A percentile compares a stretch with the other conserved stretches of the same genome.
Evolutionary conservation across 2,329 filamentous ascomycete species (phyloP).

Genomic region (Parastagonospora nodorum): DNA sequence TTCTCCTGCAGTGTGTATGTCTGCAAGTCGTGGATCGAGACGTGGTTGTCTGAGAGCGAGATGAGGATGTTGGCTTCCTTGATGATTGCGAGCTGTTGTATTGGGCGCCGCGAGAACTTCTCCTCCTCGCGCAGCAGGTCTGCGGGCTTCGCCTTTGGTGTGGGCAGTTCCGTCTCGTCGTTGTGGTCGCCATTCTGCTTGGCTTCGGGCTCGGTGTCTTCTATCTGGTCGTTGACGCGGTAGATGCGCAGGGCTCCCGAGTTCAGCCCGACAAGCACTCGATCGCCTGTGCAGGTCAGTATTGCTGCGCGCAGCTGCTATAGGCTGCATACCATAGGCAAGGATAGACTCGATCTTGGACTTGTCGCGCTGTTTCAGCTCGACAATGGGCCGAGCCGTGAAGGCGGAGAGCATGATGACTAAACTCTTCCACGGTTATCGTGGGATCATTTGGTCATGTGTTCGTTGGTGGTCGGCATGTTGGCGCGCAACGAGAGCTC

Average conservation of each 20-base stretch:
- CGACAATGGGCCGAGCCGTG: slow-evolving; percentile 92
- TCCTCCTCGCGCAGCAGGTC: slow-evolving; percentile 91
- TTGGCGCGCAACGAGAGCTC: slow-evolving; percentile 22
- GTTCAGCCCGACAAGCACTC: slow-evolving; percentile 88
- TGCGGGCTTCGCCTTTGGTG: slow-evolving; percentile 58
- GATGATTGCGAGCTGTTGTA: slow-evolving; percentile 93
- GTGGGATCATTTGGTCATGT: slow-evolving; percentile 14
- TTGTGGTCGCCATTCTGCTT: slow-evolving; percentile 35
- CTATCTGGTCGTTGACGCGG: slow-evolving; percentile 74
- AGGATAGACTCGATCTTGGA: slow-evolving; percentile 96
- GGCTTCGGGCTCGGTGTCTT: slow-evolving; percentile 46
- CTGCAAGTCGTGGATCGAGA: slow-evolving; percentile 88
- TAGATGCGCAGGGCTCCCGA: slow-evolving; percentile 89
- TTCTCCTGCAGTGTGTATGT: slow-evolving; percentile 82
- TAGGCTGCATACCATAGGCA: slow-evolving; percentile 70
- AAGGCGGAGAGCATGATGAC: slow-evolving; percentile 89
- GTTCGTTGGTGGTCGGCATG: slow-evolving; percentile 22
- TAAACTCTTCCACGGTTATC: not conserved
- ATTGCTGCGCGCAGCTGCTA: slow-evolving; percentile 1
- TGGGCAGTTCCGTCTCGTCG: slow-evolving; percentile 42
- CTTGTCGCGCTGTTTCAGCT: slow-evolving; percentile 94
- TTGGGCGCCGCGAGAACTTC: slow-evolving; percentile 85
- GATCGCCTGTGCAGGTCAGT: slow-evolving; percentile 67
- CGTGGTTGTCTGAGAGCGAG: slow-evolving; percentile 85
- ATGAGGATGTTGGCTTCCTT: slow-evolving; percentile 93